Evolutionary conservation across 148 eudicot species (phyloP), one percentile per base, ranked within the genome.

Genomic region (Silene conica): DNA sequence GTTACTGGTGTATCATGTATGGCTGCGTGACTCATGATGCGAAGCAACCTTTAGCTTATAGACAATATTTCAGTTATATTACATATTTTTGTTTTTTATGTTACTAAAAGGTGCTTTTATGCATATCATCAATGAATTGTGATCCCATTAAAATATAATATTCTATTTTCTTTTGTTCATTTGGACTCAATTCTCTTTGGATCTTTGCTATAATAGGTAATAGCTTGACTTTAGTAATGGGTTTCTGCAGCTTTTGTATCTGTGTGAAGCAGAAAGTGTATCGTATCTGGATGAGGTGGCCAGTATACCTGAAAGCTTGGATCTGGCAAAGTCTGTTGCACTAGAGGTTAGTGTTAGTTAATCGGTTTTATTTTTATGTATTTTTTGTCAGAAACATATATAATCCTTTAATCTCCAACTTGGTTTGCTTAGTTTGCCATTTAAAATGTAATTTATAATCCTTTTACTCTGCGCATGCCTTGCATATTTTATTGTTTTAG

Each of bases 281-380:
- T 88, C 99, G 71, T 96, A 87, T 86, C 72, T 96, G 84, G 99
- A 96, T 82, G 97, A 87, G 79, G 90, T 90, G 68, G 94, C 94
- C 74, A 86, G 84, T 78, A 84, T 86, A 73, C 83, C 94, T 15
- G 78, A 73, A 79, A 87, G 90, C 83, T 79, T 89, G 86, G 75
- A 89, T 83, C 72, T 92, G 83, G 94, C 94, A 7, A 87, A 92
- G 80, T 90, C 89, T 80, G 89, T 90, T 71, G 91, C 86, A 34
- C 80, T 81, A 63, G 86, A 96, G 99, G 99, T 95, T 78, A 23
- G 86, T 82, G 71, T 43, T 75, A 9, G 58, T 22, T 38, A 38
- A 10, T 54, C 41, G 22, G 31, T 65, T 25, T 55, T 10, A 19
- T 69, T 21, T 50, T 34, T 11, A 50, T 65, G 16, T 20, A 21